These are phyloP conservation scores for Thermoascus crustaceus DNA, from an alignment of 2,329 filamentous ascomycete species.

Conservation along the genomic window DNA sequence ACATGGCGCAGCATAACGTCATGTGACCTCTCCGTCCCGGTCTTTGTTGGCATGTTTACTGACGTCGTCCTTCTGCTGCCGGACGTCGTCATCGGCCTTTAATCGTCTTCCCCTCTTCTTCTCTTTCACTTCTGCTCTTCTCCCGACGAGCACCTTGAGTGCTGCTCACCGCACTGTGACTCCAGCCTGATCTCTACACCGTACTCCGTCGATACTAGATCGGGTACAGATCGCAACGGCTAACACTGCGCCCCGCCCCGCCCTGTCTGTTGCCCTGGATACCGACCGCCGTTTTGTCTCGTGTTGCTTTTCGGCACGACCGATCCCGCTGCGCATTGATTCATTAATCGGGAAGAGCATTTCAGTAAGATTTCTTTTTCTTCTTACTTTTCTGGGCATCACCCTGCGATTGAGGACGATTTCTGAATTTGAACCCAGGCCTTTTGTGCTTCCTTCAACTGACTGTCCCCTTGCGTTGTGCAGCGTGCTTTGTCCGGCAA, in stretches of 20 bases:
- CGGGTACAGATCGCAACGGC: too few relatives aligned
- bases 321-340: slow-evolving; percentile 8
- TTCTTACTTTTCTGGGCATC: neutral
- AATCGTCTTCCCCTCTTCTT: neutral
- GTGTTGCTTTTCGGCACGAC: slow-evolving; percentile 7
- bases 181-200: too few relatives aligned
- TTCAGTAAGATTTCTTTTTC: neutral
- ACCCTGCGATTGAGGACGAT: too few relatives aligned
- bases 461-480: too few relatives aligned
- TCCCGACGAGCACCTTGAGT: too few relatives aligned
- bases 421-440: too few relatives aligned
- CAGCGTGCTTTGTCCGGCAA: too few relatives aligned
- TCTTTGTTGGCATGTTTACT: neutral
- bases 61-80: neutral
- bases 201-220: slow-evolving; percentile 1
- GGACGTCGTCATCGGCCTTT: neutral
- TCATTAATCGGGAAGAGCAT: slow-evolving; percentile 1
- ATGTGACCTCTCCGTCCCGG: neutral
- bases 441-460: too few relatives aligned
- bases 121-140: neutral
- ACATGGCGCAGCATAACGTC: neutral
- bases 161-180: too few relatives aligned
- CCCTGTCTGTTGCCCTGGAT: slow-evolving; percentile 30
- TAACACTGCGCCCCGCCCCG: neutral
- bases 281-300: slow-evolving; percentile 17